These are phyloP conservation scores for thale cress (Arabidopsis thaliana) DNA, from an alignment of 345 rosid genomes.

Conservation along the genomic window TAIR10.1 NC_003071.7:7035501-7036000, in stretches of 20 bases:
- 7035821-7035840: too few species aligned
- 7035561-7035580: conserved; percentile 33
- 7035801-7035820: too few species aligned
- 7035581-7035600: conserved; percentile 38
- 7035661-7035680: neutral
- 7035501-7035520: conserved; percentile 4
- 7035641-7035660: conserved; percentile 54
- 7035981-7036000: conserved; percentile 14
- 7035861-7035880: too few species aligned
- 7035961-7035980: neutral
- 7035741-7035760: neutral
- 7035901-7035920: too few species aligned
- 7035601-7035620: conserved; percentile 38
- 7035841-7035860: too few species aligned
- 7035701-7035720: neutral
- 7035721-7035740: neutral
- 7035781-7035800: too few species aligned
- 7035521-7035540: conserved; percentile 4
- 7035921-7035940: too few species aligned
- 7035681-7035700: neutral
- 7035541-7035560: conserved; percentile 24
- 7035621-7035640: conserved; percentile 63
- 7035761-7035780: too few species aligned
- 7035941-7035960: too few species aligned
- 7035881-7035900: too few species aligned